phyloP scores from a whole-genome alignment of 1,284 basidiomycete genomes.

The Kwoniella shivajii region DNA sequence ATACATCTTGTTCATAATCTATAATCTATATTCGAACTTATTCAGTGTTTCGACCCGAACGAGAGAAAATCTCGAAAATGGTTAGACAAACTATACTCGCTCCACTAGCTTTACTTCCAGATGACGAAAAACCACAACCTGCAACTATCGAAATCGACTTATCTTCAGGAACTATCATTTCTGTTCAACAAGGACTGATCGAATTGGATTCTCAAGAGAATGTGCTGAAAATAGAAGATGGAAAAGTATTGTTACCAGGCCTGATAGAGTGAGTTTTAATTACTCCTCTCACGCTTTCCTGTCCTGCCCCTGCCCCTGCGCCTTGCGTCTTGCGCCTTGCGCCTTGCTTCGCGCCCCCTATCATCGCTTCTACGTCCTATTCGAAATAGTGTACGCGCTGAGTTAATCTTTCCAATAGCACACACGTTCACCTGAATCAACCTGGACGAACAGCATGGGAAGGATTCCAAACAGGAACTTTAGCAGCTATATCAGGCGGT shows the following conservation, averaged over 20 bases:
- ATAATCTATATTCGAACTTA: no score
- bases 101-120: slow-evolving; percentile 63
- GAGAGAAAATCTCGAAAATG: slow-evolving; percentile 11
- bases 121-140: slow-evolving; percentile 59
- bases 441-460: slow-evolving; percentile 81
- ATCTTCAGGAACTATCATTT: slow-evolving; percentile 67
- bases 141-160: slow-evolving; percentile 72
- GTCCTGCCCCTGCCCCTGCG: neutral
- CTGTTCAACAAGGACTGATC: slow-evolving; percentile 52
- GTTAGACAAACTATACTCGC: slow-evolving; percentile 26
- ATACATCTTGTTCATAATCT: no score
- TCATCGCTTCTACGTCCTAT: no score
- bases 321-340: no score
- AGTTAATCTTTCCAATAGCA: no score
- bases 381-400: no score
- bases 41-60: no score
- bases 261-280: slow-evolving; percentile 74
- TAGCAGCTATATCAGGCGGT: slow-evolving; percentile 83
- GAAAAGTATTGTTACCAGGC: slow-evolving; percentile 68
- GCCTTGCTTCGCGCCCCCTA: no score
- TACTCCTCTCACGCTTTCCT: neutral
- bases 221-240: slow-evolving; percentile 10
- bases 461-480: slow-evolving; percentile 86
- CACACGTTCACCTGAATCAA: slow-evolving; percentile 91
- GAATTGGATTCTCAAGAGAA: slow-evolving; percentile 4